Evolutionary conservation across 225 moss, liverwort and hornwort genomes (phyloP), one percentile per base, ranked within the genome.

Genomic region (Marchantia paleacea): DNA sequence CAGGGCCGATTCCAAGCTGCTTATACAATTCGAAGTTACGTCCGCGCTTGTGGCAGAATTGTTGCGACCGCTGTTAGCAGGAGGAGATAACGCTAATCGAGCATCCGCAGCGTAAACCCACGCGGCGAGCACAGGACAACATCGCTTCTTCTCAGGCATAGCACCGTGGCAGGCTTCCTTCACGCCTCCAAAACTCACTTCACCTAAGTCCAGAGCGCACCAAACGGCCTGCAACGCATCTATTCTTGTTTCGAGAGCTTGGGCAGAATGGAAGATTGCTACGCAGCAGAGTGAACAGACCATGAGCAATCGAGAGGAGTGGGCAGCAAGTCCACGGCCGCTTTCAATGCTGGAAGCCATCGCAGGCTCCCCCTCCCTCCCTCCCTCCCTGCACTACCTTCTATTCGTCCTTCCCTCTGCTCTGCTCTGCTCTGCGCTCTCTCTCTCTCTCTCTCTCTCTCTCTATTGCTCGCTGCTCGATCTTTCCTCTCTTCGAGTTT

Each of bases 101-200:
- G 81, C 75, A 70, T 82, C 81, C 5, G 81, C 58, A 10, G 81
- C 81, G 52, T 82, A 82, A 76, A 82, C 76, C 81, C 81, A 82
- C 3, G 81, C 81, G 49, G 81, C 81, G 30, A 82, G 55, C 25
- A 82, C 81, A 7, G 81, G 81, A 54, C 81, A 82, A 28, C 81
- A 82, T 55, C 75, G 52, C 25, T 58, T 68, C 28, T 70, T 75
- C 8, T 82, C 76, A 25, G 81, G 81, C 75, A 67, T 77, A 18
- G 81, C 54, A 76, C 81, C 81, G 39, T 69, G 50, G 24, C 81
- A 82, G 3, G 81, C 81, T 64, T 82, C 76, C 25, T 76, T 62
- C 15, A 82, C 81, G 11, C 81, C 81, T 55, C 81, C 81, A 29
- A 82, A 82, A n/a, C 29, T 82, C 67, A 77, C 81, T 20, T 82